phyloP scores from a whole-genome alignment of 768 basidiomycete species.

The Serendipita vermifera region DNA sequence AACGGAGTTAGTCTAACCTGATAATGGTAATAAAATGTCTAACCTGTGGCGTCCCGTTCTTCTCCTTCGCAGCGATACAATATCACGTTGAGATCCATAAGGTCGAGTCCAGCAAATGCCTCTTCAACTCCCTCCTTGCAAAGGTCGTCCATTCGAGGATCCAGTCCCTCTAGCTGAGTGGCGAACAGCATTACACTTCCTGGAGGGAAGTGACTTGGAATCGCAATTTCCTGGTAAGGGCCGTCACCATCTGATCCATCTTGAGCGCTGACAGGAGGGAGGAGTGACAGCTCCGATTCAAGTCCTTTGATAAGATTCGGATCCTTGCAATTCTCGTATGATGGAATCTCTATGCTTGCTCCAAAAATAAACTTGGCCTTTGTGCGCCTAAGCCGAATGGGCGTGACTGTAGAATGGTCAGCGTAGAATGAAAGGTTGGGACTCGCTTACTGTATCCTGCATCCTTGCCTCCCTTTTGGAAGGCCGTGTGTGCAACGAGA shows the following conservation, averaged over 20 bases:
- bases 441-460: constrained; percentile 58
- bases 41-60: constrained; percentile 72
- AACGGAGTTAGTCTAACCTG: background rate
- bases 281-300: constrained; percentile 50
- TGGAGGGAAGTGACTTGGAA: constrained; percentile 89
- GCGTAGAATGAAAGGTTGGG: constrained; percentile 7
- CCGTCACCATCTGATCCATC: constrained; percentile 54
- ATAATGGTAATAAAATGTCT: background rate
- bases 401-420: constrained; percentile 42
- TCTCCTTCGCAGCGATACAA: constrained; percentile 84
- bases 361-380: constrained; percentile 72
- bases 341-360: constrained; percentile 53
- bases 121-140: constrained; percentile 59
- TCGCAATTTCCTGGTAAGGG: constrained; percentile 59
- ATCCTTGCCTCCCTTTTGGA: constrained; percentile 66
- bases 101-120: constrained; percentile 57
- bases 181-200: constrained; percentile 90
- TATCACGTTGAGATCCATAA: constrained; percentile 79
- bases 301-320: constrained; percentile 53
- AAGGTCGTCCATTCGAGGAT: constrained; percentile 54
- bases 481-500: constrained; percentile 84
- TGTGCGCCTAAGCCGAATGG: constrained; percentile 71
- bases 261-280: constrained; percentile 44
- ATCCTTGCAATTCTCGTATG: constrained; percentile 42
- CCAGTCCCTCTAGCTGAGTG: constrained; percentile 66